Percentiles rank a stretch among this genome's conserved stretches.
These are phyloP conservation scores for Pichia sp. DNA, from an alignment of 1,139 yeast species.

Conservation along the genomic window DNA sequence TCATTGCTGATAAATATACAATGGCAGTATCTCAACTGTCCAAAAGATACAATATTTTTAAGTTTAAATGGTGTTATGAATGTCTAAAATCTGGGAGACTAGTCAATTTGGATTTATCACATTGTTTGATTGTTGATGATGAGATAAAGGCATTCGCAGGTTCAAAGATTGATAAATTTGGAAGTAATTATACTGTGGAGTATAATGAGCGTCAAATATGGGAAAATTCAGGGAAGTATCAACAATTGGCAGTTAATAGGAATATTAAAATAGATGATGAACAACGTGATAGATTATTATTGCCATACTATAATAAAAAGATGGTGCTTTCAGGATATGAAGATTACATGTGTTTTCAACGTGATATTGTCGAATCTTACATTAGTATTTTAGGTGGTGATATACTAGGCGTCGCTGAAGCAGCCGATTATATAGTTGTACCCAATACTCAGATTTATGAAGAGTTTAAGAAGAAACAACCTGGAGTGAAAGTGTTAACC, in stretches of 20 bases:
- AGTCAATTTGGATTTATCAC: conserved; percentile 54
- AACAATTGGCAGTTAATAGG: background rate
- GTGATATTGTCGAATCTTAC: conserved; percentile 17
- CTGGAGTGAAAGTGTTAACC: background rate
- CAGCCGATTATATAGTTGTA: conserved; percentile 29
- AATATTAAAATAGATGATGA: background rate
- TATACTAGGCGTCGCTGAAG: conserved; percentile 16
- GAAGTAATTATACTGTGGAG: conserved; percentile 43
- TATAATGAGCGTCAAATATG: conserved; percentile 34
- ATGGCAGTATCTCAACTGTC: conserved; percentile 40
- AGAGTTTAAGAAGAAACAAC: background rate
- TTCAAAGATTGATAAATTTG: conserved; percentile 41
- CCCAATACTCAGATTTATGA: background rate
- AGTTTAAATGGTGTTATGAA: conserved; percentile 68
- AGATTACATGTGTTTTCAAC: conserved; percentile 10
- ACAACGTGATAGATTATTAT: background rate
- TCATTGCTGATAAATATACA: conserved; percentile 46
- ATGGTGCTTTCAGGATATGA: conserved; percentile 11
- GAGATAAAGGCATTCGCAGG: conserved; percentile 21
- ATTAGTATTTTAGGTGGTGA: conserved; percentile 35
- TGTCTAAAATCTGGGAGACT: conserved; percentile 42
- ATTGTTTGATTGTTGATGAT: conserved; percentile 39
- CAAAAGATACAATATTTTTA: conserved; percentile 49
- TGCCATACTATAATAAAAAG: background rate
- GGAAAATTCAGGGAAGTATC: conserved; percentile 21